Conservation (phyloP, 371 early-diverging fungal genomes). For the Mortierella sp. region DNA sequence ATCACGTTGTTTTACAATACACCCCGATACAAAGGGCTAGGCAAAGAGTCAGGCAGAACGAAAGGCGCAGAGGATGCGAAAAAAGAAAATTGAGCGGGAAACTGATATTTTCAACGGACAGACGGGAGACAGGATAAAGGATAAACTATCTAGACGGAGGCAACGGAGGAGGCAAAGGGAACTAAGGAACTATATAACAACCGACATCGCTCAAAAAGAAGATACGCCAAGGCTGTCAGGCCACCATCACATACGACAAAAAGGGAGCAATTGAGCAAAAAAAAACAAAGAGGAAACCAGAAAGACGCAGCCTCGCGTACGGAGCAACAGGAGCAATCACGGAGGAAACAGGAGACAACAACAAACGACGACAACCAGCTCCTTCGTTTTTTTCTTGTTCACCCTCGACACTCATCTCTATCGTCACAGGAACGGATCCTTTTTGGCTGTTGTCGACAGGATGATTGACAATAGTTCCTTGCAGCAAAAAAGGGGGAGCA, state of each 20-base stretch:
- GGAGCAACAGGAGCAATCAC: slow-evolving; percentile 2
- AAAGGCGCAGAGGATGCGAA: not conserved
- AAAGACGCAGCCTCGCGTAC: not conserved
- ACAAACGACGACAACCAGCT: not conserved
- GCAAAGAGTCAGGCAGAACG: not conserved
- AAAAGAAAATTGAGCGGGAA: slow-evolving; percentile 16
- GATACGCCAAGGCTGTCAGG: not conserved
- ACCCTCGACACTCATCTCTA: not conserved
- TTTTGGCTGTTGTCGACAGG: not conserved
- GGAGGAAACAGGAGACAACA: slow-evolving; percentile 11
- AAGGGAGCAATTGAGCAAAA: not conserved
- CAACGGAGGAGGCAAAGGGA: not conserved
- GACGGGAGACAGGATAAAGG: not conserved
- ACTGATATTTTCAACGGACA: not conserved
- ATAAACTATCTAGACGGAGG: slow-evolving; percentile 6
- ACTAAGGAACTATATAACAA: not conserved
- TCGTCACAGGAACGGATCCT: not conserved
- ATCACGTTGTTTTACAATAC: not conserved
- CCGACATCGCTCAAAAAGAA: not conserved
- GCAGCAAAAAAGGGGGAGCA: slow-evolving; percentile 13
- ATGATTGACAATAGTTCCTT: slow-evolving; percentile 25
- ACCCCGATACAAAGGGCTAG: not conserved
- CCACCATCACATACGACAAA: not conserved
- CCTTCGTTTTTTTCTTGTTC: not conserved
- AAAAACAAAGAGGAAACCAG: not conserved